Evolutionary conservation across 208 protist genomes (phyloP).

Genomic region (Trypanosoma melophagium): DNA sequence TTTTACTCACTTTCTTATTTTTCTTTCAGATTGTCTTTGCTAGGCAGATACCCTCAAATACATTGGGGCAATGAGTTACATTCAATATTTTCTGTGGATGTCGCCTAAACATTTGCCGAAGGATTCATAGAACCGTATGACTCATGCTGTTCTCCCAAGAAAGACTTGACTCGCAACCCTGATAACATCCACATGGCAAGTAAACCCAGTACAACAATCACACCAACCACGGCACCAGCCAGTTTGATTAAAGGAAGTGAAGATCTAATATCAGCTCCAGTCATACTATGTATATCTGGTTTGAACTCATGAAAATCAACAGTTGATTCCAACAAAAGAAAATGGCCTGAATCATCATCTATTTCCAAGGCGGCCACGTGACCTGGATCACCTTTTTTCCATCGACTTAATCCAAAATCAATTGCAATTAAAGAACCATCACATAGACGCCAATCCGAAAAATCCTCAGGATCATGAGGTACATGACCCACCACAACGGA

Average conservation of each 20-base stretch:
- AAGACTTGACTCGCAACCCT: not conserved
- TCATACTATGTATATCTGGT: constrained; percentile 12
- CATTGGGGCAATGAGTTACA: too few relatives aligned
- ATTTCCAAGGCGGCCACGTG: constrained; percentile 87
- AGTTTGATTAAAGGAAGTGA: constrained; percentile 36
- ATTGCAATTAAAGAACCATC: constrained; percentile 75
- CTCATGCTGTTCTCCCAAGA: not conserved
- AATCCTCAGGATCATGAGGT: constrained; percentile 76
- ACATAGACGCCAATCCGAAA: constrained; percentile 80
- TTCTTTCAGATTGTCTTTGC: not conserved
- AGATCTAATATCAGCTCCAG: constrained; percentile 8
- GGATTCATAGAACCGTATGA: constrained; percentile 8
- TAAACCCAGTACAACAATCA: constrained; percentile 19
- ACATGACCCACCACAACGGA: constrained; percentile 90
- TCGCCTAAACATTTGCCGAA: not conserved
- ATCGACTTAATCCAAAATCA: constrained; percentile 88
- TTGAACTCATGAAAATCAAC: constrained; percentile 29
- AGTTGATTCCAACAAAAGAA: constrained; percentile 71
- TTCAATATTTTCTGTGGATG: not conserved
- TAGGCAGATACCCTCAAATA: too few relatives aligned
- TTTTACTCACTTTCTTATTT: constrained; percentile 3
- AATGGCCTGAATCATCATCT: constrained; percentile 69
- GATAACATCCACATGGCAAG: constrained; percentile 11
- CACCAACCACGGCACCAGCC: constrained; percentile 22
- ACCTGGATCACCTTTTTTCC: constrained; percentile 87